Conservation (phyloP, 2,329 filamentous ascomycete species). For the Apiospora kogelbergensis region DNA sequence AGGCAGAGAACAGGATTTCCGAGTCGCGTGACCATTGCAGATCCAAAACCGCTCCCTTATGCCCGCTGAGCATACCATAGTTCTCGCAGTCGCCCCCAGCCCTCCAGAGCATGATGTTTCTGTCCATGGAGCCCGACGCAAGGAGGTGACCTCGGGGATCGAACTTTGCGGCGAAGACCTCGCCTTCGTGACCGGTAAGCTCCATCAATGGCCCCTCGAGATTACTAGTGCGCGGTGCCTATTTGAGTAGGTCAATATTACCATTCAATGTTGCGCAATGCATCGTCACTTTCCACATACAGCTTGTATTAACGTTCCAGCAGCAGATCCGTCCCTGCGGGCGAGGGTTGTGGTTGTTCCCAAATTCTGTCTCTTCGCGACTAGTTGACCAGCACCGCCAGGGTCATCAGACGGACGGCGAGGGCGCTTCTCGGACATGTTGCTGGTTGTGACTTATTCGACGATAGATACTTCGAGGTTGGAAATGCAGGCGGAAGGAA, state of each 20-base stretch:
- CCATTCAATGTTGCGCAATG: neutral
- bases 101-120: slow-evolving; percentile 91
- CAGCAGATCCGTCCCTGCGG: slow-evolving; percentile 49
- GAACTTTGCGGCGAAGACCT: slow-evolving; percentile 89
- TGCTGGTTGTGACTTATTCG: slow-evolving; percentile 13
- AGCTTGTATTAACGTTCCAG: slow-evolving; percentile 48
- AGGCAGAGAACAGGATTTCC: slow-evolving; percentile 85
- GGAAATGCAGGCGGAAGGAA: neutral
- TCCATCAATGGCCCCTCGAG: slow-evolving; percentile 94
- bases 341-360: slow-evolving; percentile 49
- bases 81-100: slow-evolving; percentile 93
- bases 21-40: slow-evolving; percentile 97
- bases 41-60: slow-evolving; percentile 88
- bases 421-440: slow-evolving; percentile 92
- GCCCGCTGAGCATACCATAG: slow-evolving; percentile 83
- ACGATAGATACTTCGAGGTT: neutral
- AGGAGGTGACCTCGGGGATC: slow-evolving; percentile 85
- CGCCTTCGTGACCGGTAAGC: slow-evolving; percentile 76
- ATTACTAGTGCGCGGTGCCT: slow-evolving; percentile 78
- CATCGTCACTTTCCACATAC: slow-evolving; percentile 37
- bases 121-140: slow-evolving; percentile 93
- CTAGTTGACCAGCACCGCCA: slow-evolving; percentile 68
- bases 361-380: slow-evolving; percentile 86
- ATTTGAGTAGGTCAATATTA: slow-evolving; percentile 13
- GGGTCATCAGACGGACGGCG: slow-evolving; percentile 85